Base-by-base conservation (phyloP, 1,284 basidiomycete species). In the Termitomyces sp. region DNA sequence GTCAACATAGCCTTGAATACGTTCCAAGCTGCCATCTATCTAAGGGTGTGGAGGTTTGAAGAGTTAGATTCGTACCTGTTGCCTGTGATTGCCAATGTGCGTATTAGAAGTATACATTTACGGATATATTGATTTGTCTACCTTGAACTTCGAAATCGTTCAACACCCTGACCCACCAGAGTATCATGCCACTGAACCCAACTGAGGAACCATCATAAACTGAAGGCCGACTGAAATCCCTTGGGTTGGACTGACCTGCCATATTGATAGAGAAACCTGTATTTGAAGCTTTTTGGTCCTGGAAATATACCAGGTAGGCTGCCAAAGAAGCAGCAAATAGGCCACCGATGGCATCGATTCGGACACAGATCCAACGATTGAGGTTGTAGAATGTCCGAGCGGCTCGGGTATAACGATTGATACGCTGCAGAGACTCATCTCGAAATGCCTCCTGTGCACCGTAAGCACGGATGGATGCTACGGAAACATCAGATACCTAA, bases 1-100 rank as follows among this genome's bases (percentile, higher is more conserved):
- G 12, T 74, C 68, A 44, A 89, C 67, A 64, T 91, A 92, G 28
- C 80, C 80, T 62, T 88, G 79, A 52, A 92, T 84, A 30, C 90
- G 81, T 66, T 92, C 89, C 58, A 92, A 73, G 64, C 84, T 86
- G 55, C 49, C 34, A 55, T 34, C 7, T 31, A 10, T 19, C 21
- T 54, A 17, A 51, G 36, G 34, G n/a, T 13, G 42, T 5, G 3
- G 31, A 6, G 46, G 10, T 53, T 47, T 15, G 17, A 5, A 45
- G 43, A 17, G 3, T 17, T 46, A n/a, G 33, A 9, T 19, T 47
- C 61, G 42, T 50, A 80, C 80, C 79, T 81, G 61, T 83, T 79
- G 53, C 73, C 76, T 77, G 50, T 33, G 46, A 41, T 46, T 19
- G 5, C 10, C 9, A 21, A 47, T 28, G n/a, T 30, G 3, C 15